Conservation (phyloP, 106 monocot genomes). For the Allium fistulosum region DNA sequence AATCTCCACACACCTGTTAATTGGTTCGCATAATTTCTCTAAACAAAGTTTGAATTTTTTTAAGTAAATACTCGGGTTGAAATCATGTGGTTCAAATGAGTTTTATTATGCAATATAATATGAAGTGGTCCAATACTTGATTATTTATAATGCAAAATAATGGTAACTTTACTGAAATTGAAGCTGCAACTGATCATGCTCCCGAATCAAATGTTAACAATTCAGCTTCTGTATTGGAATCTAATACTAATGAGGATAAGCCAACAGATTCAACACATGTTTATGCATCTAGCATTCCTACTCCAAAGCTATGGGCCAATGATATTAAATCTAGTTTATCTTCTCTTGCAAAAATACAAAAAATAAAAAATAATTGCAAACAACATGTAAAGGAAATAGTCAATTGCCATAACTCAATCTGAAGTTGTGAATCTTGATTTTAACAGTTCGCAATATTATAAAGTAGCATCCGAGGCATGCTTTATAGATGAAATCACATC, state of each 20-base stretch:
- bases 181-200: too few species aligned
- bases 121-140: too few species aligned
- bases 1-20: too few species aligned
- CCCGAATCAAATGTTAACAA: too few species aligned
- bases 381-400: slow-evolving; percentile 43
- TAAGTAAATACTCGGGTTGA: too few species aligned
- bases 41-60: too few species aligned
- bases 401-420: slow-evolving; percentile 11
- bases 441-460: slow-evolving; percentile 14
- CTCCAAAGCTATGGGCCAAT: slow-evolving; percentile 76
- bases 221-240: too few species aligned
- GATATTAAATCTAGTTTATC: slow-evolving; percentile 58
- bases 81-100: too few species aligned
- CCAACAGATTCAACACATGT: slow-evolving; percentile 10
- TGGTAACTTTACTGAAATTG: too few species aligned
- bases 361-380: slow-evolving; percentile 41
- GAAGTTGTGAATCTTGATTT: slow-evolving; percentile 6
- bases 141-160: too few species aligned
- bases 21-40: too few species aligned
- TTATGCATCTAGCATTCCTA: slow-evolving; percentile 19
- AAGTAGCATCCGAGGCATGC: slow-evolving; percentile 11
- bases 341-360: slow-evolving; percentile 18
- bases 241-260: neutral
- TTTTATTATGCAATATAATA: too few species aligned
- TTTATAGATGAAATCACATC: slow-evolving; percentile 6